Evolutionary conservation across 768 basidiomycete genomes (phyloP).

Genomic region (Krasilnikovozyma curviuscula): DNA sequence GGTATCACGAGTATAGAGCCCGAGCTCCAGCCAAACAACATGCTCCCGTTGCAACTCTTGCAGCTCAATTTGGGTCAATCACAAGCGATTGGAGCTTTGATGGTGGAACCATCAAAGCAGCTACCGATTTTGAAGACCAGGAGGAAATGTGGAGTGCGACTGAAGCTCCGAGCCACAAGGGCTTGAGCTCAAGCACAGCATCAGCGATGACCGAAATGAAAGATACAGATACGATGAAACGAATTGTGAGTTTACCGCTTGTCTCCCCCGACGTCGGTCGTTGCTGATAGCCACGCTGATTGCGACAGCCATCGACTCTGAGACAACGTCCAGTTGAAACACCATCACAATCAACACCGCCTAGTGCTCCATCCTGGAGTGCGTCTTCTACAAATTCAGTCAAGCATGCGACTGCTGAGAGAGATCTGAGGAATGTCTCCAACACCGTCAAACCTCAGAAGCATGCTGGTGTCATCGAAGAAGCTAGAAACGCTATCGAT

Average conservation of each 20-base stretch:
- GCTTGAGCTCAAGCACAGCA: too few relatives aligned
- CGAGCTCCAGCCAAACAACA: constrained; percentile 26
- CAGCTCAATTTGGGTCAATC: constrained; percentile 30
- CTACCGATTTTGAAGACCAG: constrained; percentile 16
- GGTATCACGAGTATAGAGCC: constrained; percentile 56
- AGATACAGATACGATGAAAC: background rate
- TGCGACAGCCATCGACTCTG: background rate
- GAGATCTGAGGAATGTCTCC: constrained; percentile 33
- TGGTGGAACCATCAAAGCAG: constrained; percentile 37
- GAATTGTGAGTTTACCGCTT: background rate
- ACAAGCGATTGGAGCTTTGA: constrained; percentile 94
- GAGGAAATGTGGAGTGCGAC: constrained; percentile 5
- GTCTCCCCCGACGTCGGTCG: background rate
- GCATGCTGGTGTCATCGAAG: background rate
- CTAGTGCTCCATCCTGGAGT: background rate
- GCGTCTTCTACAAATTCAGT: constrained; percentile 29
- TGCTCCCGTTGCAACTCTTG: background rate
- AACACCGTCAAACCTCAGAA: background rate
- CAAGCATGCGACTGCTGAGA: constrained; percentile 37
- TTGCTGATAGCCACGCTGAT: background rate
- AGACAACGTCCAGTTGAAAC: background rate
- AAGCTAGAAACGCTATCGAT: background rate
- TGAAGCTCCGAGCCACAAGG: too few relatives aligned
- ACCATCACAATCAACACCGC: background rate
- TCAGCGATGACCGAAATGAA: background rate